Conservation (phyloP, 208 protist species). For the Trichomonas tenax region DNA sequence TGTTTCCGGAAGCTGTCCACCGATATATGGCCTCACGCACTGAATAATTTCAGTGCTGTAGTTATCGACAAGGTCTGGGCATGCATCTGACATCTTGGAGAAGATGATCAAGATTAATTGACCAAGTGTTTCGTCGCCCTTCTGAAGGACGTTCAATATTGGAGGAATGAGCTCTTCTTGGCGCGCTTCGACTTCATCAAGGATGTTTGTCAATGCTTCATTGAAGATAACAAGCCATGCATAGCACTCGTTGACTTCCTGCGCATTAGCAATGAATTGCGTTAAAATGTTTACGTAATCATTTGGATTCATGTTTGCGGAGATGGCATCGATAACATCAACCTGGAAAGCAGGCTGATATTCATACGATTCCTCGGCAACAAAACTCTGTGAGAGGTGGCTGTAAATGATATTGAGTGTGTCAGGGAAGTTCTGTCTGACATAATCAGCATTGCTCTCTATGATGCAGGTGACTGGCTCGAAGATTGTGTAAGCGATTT, state of each 20-base stretch:
- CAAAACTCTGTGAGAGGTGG: background rate
- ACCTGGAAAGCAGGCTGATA: background rate
- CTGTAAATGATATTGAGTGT: background rate
- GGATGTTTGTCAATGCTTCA: background rate
- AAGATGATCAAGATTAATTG: background rate
- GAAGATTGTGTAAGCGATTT: background rate
- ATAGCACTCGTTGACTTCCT: background rate
- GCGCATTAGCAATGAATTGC: background rate
- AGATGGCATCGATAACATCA: background rate
- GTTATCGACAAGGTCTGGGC: background rate
- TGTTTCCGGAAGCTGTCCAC: background rate
- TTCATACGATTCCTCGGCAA: background rate
- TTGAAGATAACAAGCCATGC: background rate
- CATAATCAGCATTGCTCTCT: background rate
- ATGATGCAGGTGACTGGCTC: background rate
- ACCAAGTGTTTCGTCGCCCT: background rate
- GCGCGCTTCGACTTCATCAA: background rate
- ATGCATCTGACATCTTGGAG: background rate
- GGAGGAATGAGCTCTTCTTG: background rate
- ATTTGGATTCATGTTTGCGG: background rate
- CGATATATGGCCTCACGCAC: background rate
- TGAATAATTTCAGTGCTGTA: background rate
- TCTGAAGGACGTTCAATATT: background rate
- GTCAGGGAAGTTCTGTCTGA: background rate
- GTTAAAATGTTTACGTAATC: background rate